Base-by-base conservation (phyloP, 805 yeast species). In the Candida ficus region DNA sequence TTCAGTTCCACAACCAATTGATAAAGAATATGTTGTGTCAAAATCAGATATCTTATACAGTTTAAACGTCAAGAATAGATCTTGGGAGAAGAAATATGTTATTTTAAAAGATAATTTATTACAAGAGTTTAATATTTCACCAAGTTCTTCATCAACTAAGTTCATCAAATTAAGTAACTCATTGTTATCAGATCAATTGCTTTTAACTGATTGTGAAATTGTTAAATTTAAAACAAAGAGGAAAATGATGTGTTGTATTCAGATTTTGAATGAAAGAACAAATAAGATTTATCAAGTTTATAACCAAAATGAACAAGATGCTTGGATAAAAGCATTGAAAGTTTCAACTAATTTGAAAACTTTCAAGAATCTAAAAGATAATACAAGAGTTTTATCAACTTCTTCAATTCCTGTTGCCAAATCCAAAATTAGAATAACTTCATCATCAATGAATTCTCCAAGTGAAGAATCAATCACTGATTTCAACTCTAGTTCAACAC, bases 31-130 rank as follows among this genome's bases (percentile, higher is more conserved):
- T 29, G n/a, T 23, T 10, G 17, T 33, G n/a, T 13, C 17, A 17
- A 54, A 50, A 32, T 49, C 66, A 7, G 85, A 83, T 1, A 68
- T 78, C 11, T 55, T 79, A n/a, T 78, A 73, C 52, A 68, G 76
- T 2, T 62, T 74, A 28, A 80, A 80, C 0, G 44, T 74, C 3
- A 17, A 30, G 4, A 28, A 21, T 7, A 17, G 25, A n/a, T n/a
- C 83, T 4, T 89, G 96, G 96, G 95, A 87, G 58, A 87, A 86
- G 53, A 89, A 83, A 57, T 85, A 95, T 90, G 84, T 88, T 1
- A 85, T 80, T 0, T 65, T 87, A 37, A 71, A 75, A 12, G 75
- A 77, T n/a, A 89, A 91, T 2, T 73, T 70, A 43, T 63, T 88
- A 4, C 39, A 38, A 23, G 45, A 34, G 17, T 37, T 18, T 21